A percentile compares a stretch with the other conserved stretches of the same genome.
Conservation (phyloP, 2,329 filamentous ascomycete species). For the Fusarium musae region DNA sequence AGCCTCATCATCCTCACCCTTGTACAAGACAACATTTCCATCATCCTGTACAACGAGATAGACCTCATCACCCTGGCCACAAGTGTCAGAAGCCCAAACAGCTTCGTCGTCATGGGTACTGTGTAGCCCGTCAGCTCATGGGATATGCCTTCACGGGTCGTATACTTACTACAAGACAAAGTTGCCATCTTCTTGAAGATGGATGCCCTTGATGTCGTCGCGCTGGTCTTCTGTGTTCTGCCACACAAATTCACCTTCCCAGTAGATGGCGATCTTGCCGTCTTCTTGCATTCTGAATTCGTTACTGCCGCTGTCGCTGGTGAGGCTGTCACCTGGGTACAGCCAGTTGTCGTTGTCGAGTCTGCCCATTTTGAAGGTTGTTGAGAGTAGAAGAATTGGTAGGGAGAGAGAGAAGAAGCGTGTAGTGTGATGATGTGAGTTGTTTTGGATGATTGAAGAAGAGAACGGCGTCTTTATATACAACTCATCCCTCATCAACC, state of each 20-base stretch:
- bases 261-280: constrained; percentile 47
- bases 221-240: constrained; percentile 46
- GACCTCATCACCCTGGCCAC: constrained; percentile 26
- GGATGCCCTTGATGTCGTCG: constrained; percentile 44
- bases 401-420: rapidly evolving
- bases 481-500: not conserved
- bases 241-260: constrained; percentile 45
- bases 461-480: not conserved
- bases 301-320: constrained; percentile 44
- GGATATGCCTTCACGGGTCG: rapidly evolving
- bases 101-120: constrained; percentile 32
- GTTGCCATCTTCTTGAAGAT: constrained; percentile 48
- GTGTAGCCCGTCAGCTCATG: not conserved
- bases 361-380: constrained; percentile 3
- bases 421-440: not conserved
- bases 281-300: constrained; percentile 49
- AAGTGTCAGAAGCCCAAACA: constrained; percentile 46
- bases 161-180: constrained; percentile 48
- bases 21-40: constrained; percentile 49
- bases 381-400: not conserved
- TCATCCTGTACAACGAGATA: constrained; percentile 47
- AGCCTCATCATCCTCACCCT: constrained; percentile 36
- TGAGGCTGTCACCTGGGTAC: constrained; percentile 45
- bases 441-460: not conserved
- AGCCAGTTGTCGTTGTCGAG: constrained; percentile 50